Evolutionary conservation across 2,329 filamentous ascomycete genomes (phyloP), one percentile per base, ranked within the genome.

Genomic region (Hymenoscyphus infarciens): DNA sequence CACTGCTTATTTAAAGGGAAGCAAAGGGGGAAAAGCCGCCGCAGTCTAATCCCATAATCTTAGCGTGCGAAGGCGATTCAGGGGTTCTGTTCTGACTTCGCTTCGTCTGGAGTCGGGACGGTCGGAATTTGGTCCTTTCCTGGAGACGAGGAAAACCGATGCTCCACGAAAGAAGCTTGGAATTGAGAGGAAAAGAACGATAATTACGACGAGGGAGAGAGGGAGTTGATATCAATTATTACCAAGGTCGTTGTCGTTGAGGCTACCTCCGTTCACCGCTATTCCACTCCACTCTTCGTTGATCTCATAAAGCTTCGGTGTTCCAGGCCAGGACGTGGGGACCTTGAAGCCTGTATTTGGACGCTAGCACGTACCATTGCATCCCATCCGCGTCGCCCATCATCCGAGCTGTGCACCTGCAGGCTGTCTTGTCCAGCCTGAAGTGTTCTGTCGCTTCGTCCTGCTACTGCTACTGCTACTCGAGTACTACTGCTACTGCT

Each of bases 61-160:
- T 52, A 52, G 45, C 45, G 45, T 52, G 45, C 19, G n/a, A 25
- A 8, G n/a, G 22, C n/a, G n/a, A 52, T 52, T 52, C 45, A 52
- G 45, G 45, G 45, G 45, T 52, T 25, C 3, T 16, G 16, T 6
- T 25, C 3, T 16, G 16, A 1, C 22, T 22, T 22, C 6, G 19
- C 13, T 5, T 52, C 39, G n/a, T 22, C 19, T 52, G 19, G 42
- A 49, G n/a, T 49, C 42, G 42, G 42, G 45, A 25, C 19, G 19
- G 19, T 52, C 45, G 22, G 19, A 19, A 25, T 5, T 52, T 19
- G 2, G 45, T 11, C n/a, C n/a, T 2, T 42, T n/a, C 15, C 42
- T 19, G 42, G 16, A 49, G 19, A 19, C n/a, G 5, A 49, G 19
- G 8, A 11, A 22, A 52, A 52, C 19, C 45, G 45, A 52, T 22